These are phyloP conservation scores for Mycena belliarum DNA, from an alignment of 768 basidiomycete genomes.

Conservation along the genomic window DNA sequence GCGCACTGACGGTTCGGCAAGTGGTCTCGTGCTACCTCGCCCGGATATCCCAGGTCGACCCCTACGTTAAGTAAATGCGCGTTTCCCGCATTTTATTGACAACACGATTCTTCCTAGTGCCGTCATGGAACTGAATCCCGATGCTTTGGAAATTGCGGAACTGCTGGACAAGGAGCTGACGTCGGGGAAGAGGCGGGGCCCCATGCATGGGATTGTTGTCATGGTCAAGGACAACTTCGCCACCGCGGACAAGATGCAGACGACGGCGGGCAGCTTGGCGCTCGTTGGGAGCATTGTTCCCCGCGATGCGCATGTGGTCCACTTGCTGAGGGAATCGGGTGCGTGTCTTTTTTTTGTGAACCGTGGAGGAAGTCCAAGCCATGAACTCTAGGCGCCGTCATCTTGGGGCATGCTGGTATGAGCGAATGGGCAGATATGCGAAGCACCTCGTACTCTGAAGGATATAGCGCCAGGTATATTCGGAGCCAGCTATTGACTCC, in stretches of 20 bases:
- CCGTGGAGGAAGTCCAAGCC: too few species aligned
- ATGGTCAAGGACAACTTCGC: slow-evolving; percentile 25
- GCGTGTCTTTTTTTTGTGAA: not conserved
- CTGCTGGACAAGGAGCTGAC: slow-evolving; percentile 16
- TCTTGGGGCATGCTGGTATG: slow-evolving; percentile 38
- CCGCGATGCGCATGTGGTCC: slow-evolving; percentile 22
- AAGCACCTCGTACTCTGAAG: slow-evolving; percentile 29
- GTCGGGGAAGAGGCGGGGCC: slow-evolving; percentile 16
- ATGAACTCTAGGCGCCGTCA: slow-evolving; percentile 22
- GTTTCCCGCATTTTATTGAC: not conserved
- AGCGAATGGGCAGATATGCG: slow-evolving; percentile 36
- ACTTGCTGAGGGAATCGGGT: slow-evolving; percentile 15
- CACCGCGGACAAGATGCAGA: slow-evolving; percentile 22
- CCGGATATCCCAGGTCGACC: slow-evolving; percentile 16
- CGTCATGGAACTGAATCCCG: slow-evolving; percentile 23
- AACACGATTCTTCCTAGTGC: slow-evolving; percentile 3
- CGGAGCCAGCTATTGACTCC: not conserved
- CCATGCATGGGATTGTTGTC: slow-evolving; percentile 22
- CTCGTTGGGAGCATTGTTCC: slow-evolving; percentile 23
- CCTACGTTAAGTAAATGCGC: slow-evolving; percentile 9
- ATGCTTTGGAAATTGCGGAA: slow-evolving; percentile 17
- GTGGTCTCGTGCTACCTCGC: slow-evolving; percentile 19
- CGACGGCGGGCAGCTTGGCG: slow-evolving; percentile 22
- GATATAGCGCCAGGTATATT: slow-evolving; percentile 26
- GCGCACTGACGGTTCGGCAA: slow-evolving; percentile 12